Evolutionary conservation across 495 filamentous ascomycete genomes (phyloP), one percentile per base, ranked within the genome.

Genomic region (Tuber borchii): DNA sequence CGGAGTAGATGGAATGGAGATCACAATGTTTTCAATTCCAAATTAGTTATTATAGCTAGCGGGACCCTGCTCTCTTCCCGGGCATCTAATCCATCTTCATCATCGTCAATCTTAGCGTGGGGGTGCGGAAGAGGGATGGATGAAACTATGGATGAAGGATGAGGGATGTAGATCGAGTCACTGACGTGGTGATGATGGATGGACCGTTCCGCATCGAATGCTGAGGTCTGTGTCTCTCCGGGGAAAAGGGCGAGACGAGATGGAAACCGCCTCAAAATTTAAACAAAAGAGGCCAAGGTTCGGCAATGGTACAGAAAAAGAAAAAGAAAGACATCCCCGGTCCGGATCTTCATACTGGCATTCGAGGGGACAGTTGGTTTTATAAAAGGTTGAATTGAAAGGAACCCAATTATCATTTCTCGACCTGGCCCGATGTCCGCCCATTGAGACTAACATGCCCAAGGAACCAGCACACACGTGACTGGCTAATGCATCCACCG

Each of bases 101-200:
- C 12, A 34, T 31, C 3, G 26, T 34, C 26, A 65, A 65, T 17
- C 56, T 34, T 34, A 34, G 34, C 56, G 56, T 65, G 56, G 56
- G 56, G 56, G 56, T 31, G 12, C 2, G 51, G 51, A 61, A n/a
- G 56, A 65, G 56, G 26, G 26, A 65, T 65, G 56, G 56, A 34
- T 34, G n/a, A 61, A 16, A 34, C 14, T 26, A 34, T 65, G 26
- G 56, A 65, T 34, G 26, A 12, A 26, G 56, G 26, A 65, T 65
- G 71, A 73, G 44, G 76, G 69, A 78, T 78, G 77, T 79, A 79
- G 76, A 79, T 79, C 69, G 43, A 61, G 76, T 75, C 76, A 79
- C 72, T 79, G 78, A 79, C 78, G 78, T 79, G 78, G 78, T 79
- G 70, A 70, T 78, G 71, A 70, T 78, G 71, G 77, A 70, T 74